Percentiles rank a stretch among this genome's conserved stretches.
Conservation (phyloP, 805 yeast genomes). For the Candida maesae region DNA sequence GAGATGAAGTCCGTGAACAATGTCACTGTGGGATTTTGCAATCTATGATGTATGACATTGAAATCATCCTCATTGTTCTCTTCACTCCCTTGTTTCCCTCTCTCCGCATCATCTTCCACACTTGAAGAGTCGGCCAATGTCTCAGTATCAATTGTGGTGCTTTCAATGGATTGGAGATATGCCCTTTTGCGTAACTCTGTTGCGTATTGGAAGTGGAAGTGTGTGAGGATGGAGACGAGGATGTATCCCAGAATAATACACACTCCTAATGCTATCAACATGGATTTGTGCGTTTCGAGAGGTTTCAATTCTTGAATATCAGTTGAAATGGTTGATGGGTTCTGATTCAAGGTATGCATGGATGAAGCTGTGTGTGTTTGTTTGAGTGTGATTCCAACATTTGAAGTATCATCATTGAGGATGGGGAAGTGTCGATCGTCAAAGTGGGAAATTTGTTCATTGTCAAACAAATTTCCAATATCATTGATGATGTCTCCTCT, state of each 20-base stretch:
- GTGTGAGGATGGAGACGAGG: constrained; percentile 6
- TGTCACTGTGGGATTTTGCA: constrained; percentile 5
- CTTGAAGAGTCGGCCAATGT: no score
- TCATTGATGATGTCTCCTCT: not conserved
- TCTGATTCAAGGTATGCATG: no score
- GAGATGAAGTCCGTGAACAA: constrained; percentile 5
- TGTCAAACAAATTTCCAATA: constrained; percentile 3
- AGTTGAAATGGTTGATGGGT: no score
- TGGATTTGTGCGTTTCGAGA: not conserved
- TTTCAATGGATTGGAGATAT: not conserved
- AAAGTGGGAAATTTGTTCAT: not conserved
- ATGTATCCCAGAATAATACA: constrained; percentile 5
- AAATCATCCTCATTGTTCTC: constrained; percentile 2
- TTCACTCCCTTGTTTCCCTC: not conserved
- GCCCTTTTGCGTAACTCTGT: constrained; percentile 5
- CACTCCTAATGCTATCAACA: constrained; percentile 7
- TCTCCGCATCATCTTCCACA: not conserved
- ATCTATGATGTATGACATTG: constrained; percentile 3
- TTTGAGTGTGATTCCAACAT: not conserved
- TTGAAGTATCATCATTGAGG: not conserved
- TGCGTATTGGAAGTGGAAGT: constrained; percentile 11
- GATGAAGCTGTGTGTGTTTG: not conserved
- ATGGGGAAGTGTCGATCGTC: not conserved
- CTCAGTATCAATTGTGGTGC: not conserved
- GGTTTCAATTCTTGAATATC: no score